Evolutionary conservation across 2,329 filamentous ascomycete genomes (phyloP), one percentile per base, ranked within the genome.

Genomic region (Exophiala bonariae): DNA sequence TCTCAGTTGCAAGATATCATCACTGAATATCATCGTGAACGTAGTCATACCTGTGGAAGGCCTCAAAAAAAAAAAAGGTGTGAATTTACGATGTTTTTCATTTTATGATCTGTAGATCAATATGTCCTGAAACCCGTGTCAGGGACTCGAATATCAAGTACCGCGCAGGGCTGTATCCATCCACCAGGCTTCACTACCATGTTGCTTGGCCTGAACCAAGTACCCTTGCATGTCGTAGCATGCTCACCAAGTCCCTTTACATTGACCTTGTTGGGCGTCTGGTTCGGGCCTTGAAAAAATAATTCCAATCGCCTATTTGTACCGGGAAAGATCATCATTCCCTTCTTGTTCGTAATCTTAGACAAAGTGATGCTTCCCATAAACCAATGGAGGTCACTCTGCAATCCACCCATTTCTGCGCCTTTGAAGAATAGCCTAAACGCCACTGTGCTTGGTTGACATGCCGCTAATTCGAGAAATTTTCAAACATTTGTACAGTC

Each of bases 381-480:
- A 28, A 19, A 22, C 23, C 39, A 23, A 39, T 41, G 28, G 49
- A n/a, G n/a, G 49, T 33, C 33, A 41, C 44, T 47, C 44, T 42
- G 36, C 44, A 40, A 44, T 36, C 35, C 44, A 17, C 46, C 46
- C 46, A 43, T 46, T 45, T 22, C n/a, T 34, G n/a, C 41, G 17
- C 40, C 18, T 39, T 23, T 41, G 44, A 49, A 56, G 23, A 6
- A 26, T 26, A 26, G 23, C 23, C 35, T 19, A 31, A 50, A 54
- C 54, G 50, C 54, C 54, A 41, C 37, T 32, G 44, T 48, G 44
- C 43, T 41, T 30, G 33, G 40, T 46, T 45, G 49, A 49, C 44
- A 54, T 56, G 50, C 54, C 50, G 54, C 50, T 56, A 56, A 53
- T 44, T 48, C 34, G 33, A 41, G 35, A 26, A 54, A 49, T 28